Conservation (phyloP, 2,329 filamentous ascomycete species). For the Pseudogymnoascus sp. region DNA sequence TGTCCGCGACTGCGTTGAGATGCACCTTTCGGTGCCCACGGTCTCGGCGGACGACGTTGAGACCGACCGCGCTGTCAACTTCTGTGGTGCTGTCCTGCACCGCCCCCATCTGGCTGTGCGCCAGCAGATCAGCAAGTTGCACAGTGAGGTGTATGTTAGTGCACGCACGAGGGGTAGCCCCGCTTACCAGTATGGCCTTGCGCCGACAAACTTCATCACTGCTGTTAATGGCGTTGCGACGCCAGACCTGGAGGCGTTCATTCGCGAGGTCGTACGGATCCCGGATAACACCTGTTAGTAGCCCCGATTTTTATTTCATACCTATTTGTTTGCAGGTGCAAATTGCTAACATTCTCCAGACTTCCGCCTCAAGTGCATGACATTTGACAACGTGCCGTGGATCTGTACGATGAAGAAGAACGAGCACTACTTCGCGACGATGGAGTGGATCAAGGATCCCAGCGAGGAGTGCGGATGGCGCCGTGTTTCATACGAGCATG, state of each 20-base stretch:
- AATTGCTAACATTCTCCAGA: constrained; percentile 39
- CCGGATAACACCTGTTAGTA: constrained; percentile 82
- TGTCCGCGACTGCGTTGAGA: constrained; percentile 74
- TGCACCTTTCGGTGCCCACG: constrained; percentile 70
- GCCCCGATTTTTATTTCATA: not conserved
- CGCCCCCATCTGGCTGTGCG: constrained; percentile 91
- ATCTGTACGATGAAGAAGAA: constrained; percentile 99
- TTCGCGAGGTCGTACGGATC: constrained; percentile 75
- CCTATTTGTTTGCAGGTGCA: constrained; percentile 9
- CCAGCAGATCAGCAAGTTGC: constrained; percentile 93
- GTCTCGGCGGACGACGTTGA: constrained; percentile 85
- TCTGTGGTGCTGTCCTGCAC: constrained; percentile 91
- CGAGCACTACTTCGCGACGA: constrained; percentile 81
- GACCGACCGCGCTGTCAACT: constrained; percentile 83
- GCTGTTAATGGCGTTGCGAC: constrained; percentile 88
- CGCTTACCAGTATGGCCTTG: constrained; percentile 81
- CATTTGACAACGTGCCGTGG: constrained; percentile 97
- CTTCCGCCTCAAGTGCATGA: constrained; percentile 94
- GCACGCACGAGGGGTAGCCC: constrained; percentile 76
- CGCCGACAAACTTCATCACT: constrained; percentile 95
- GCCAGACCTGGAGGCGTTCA: constrained; percentile 70
- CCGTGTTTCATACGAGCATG: constrained; percentile 53
- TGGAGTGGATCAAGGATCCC: constrained; percentile 60
- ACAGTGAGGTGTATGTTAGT: constrained; percentile 93
- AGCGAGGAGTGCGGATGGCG: constrained; percentile 54